Percentiles rank a stretch among this genome's conserved stretches.
Conservation (phyloP, 495 filamentous ascomycete species). For the Pseudomonodictys pantanalensis region DNA sequence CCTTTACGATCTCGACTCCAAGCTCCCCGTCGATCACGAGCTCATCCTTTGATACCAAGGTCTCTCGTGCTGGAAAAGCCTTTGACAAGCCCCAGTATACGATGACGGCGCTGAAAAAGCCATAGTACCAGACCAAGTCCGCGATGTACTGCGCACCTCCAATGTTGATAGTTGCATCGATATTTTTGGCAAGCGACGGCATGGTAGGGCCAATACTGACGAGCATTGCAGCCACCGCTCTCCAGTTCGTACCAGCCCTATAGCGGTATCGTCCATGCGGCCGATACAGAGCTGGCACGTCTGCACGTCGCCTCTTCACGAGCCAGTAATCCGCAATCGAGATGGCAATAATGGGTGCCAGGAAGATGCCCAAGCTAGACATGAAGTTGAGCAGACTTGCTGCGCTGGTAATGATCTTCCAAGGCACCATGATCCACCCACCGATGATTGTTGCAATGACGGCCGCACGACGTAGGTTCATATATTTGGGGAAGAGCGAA, state of each 20-base stretch:
- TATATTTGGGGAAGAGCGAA: conserved; percentile 52
- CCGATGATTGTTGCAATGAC: conserved; percentile 49
- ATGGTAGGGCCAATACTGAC: conserved; percentile 43
- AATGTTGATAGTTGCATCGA: conserved; percentile 3
- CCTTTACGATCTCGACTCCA: too few species aligned
- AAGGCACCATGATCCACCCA: conserved; percentile 59
- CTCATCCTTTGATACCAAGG: too few species aligned
- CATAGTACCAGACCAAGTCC: not conserved
- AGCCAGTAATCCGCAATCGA: conserved; percentile 52
- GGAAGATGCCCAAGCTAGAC: conserved; percentile 47
- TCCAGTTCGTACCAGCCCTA: conserved; percentile 45
- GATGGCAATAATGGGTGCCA: conserved; percentile 50
- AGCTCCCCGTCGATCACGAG: too few species aligned
- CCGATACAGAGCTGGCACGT: conserved; percentile 44
- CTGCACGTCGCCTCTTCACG: conserved; percentile 45
- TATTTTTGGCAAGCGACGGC: conserved; percentile 40
- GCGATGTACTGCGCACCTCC: not conserved
- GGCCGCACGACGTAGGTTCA: conserved; percentile 53
- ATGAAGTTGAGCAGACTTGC: conserved; percentile 60
- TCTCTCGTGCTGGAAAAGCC: not conserved
- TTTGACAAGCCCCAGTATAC: not conserved
- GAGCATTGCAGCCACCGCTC: conserved; percentile 45
- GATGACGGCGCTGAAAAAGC: not conserved
- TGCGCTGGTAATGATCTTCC: conserved; percentile 61
- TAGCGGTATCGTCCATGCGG: conserved; percentile 39